Evolutionary conservation across 352 stramenopile species (phyloP).

Genomic region (Phytopythium kandeliae): DNA sequence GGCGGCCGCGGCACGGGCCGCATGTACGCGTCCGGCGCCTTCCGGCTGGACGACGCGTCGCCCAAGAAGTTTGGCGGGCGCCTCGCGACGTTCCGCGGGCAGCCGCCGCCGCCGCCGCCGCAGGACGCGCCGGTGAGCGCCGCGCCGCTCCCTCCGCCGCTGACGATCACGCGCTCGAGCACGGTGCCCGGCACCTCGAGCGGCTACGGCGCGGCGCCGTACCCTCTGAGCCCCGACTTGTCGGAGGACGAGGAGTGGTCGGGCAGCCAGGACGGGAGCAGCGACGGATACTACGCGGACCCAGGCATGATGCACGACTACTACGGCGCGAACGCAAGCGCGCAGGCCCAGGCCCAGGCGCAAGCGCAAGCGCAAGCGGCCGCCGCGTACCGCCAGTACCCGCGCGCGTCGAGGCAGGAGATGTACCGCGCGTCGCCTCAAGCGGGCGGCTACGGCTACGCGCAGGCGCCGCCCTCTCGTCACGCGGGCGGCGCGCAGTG

Average conservation of each 20-base stretch:
- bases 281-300: slow-evolving; percentile 26
- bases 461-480: slow-evolving; percentile 14
- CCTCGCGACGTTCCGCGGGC: slow-evolving; percentile 16
- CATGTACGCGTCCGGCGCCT: slow-evolving; percentile 39
- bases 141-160: slow-evolving; percentile 17
- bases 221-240: slow-evolving; percentile 41
- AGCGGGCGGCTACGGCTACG: slow-evolving; percentile 24
- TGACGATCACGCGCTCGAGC: slow-evolving; percentile 23
- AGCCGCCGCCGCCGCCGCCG: slow-evolving; percentile 16
- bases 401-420: slow-evolving; percentile 6
- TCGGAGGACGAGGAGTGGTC: slow-evolving; percentile 45
- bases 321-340: too few relatives aligned
- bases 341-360: too few relatives aligned
- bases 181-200: slow-evolving; percentile 36
- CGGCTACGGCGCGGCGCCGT: slow-evolving; percentile 28
- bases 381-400: slow-evolving; percentile 15
- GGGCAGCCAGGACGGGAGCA: slow-evolving; percentile 38
- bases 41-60: slow-evolving; percentile 42
- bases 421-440: slow-evolving; percentile 17
- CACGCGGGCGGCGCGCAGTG: slow-evolving; percentile 22
- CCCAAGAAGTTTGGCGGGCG: slow-evolving; percentile 32
- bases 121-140: slow-evolving; percentile 14
- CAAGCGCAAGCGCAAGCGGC: too few relatives aligned
- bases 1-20: slow-evolving; percentile 6
- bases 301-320: slow-evolving; percentile 36